Evolutionary conservation across 2,329 filamentous ascomycete species (phyloP), one percentile per base, ranked within the genome.

Genomic region (Claviceps monticola): DNA sequence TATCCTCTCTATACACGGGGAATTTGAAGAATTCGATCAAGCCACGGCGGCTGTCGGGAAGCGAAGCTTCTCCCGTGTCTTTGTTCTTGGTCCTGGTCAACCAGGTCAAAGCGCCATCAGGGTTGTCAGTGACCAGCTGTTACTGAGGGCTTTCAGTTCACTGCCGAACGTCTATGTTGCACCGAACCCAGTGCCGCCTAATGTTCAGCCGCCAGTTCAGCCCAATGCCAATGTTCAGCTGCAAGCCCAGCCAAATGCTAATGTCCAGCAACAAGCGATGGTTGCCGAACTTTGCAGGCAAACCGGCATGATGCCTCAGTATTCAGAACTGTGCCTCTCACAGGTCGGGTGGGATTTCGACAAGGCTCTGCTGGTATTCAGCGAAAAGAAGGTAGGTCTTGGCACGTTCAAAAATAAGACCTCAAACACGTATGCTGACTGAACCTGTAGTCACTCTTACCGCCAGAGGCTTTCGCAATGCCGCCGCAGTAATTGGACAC

Each of bases 261-360:
- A 59, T 13, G 68, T 74, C 38, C 70, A 78, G 45, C 78, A 85
- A 57, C 78, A 86, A 59, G 79, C 84, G 56, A 80, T 89, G 69
- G 73, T 95, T 62, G 71, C 81, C 19, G 83, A 93, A 63, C 75
- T 96, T 50, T 84, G 81, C 57, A 81, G 80, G 57, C 81, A 81
- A 60, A 95, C 90, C 1, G 80, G 82, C 53, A 88, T 98, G 82
- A 93, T 80, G 8, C 68, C 82, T 9, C 74, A 86, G 53, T 95
- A 86, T 64, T 85, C 89, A 1, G 78, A 83, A 58, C 78, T 94
- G 73, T 96, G 91, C 60, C 74, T 97, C 16, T 75, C 80, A 2
- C 82, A 89, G 54, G 87, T 84, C 52, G 78, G 76, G 39, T 97
- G 89, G 88, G 79, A 94, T 63, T 80, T 90, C 48, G 78, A 86